These are phyloP conservation scores for Daldinia vernicosa DNA, from an alignment of 495 filamentous ascomycete species.

Conservation along the genomic window DNA sequence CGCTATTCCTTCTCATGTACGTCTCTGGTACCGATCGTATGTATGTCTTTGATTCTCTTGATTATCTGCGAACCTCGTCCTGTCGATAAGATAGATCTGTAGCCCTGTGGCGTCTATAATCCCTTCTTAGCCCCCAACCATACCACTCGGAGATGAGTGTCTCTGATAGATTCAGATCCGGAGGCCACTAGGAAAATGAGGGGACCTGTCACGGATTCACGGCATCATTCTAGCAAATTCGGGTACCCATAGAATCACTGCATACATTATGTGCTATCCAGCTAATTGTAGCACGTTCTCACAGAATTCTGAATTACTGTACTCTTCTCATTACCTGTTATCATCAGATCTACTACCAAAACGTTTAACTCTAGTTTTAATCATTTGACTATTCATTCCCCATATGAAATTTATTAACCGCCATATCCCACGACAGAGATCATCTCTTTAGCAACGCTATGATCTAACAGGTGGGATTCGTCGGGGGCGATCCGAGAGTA, in stretches of 20 bases:
- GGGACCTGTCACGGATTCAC: not conserved
- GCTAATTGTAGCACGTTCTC: not conserved
- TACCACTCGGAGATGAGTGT: slow-evolving; percentile 5
- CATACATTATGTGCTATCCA: not conserved
- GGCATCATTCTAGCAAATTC: slow-evolving; percentile 1
- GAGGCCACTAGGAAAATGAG: not conserved
- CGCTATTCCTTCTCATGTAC: slow-evolving; percentile 28
- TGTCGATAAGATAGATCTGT: slow-evolving; percentile 21
- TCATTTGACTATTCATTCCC: not conserved
- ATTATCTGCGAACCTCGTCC: not conserved
- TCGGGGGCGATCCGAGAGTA: slow-evolving; percentile 16
- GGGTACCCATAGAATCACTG: not conserved
- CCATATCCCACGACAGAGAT: slow-evolving; percentile 15
- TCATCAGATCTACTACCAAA: not conserved
- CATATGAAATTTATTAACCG: not conserved
- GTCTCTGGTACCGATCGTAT: not conserved
- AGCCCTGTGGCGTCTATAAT: not conserved
- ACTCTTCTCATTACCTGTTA: not conserved
- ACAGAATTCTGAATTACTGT: not conserved
- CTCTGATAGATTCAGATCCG: slow-evolving; percentile 1
- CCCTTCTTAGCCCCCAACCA: slow-evolving; percentile 3
- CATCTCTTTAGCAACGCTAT: slow-evolving; percentile 16
- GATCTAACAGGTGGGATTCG: slow-evolving; percentile 27
- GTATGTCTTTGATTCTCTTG: too few species aligned
- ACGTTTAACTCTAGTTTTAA: not conserved